Conservation (phyloP, 2,329 filamentous ascomycete species). For the Ophiostoma piceae region DNA sequence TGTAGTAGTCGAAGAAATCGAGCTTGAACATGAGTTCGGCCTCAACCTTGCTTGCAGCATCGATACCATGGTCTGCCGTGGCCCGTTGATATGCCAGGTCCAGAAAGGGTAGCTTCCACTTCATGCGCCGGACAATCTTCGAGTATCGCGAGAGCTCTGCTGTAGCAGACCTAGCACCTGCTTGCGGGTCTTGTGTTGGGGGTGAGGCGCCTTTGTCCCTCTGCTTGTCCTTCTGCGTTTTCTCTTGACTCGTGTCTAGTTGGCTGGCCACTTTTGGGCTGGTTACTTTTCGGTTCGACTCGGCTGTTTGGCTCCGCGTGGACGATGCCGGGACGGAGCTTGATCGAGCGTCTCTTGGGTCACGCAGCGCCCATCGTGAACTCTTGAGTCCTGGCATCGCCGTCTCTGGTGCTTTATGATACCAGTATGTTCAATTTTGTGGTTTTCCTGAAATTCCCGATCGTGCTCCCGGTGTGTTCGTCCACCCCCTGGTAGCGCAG, state of each 20-base stretch:
- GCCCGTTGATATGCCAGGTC: constrained; percentile 53
- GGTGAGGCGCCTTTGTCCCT: background rate
- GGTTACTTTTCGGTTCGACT: no score
- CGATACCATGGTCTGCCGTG: constrained; percentile 20
- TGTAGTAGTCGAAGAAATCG: constrained; percentile 73
- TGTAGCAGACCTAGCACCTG: constrained; percentile 18
- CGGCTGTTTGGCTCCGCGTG: background rate
- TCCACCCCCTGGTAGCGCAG: background rate
- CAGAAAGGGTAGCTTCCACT: constrained; percentile 60
- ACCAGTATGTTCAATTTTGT: background rate
- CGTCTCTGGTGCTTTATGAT: background rate
- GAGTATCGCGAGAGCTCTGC: constrained; percentile 52
- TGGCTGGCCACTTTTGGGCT: no score
- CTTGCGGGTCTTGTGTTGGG: background rate
- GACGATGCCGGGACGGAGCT: constrained; percentile 22
- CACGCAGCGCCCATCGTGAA: constrained; percentile 24
- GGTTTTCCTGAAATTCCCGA: background rate
- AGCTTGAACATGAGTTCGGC: constrained; percentile 69
- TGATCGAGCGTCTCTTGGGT: constrained; percentile 17
- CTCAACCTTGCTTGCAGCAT: constrained; percentile 36
- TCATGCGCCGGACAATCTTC: constrained; percentile 55
- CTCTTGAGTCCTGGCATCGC: constrained; percentile 20
- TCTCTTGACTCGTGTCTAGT: no score
- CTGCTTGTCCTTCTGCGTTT: background rate
- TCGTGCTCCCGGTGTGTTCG: no score